These are phyloP conservation scores for Paxillus ammoniavirescens DNA, from an alignment of 768 basidiomycete genomes.

Conservation along the genomic window DNA sequence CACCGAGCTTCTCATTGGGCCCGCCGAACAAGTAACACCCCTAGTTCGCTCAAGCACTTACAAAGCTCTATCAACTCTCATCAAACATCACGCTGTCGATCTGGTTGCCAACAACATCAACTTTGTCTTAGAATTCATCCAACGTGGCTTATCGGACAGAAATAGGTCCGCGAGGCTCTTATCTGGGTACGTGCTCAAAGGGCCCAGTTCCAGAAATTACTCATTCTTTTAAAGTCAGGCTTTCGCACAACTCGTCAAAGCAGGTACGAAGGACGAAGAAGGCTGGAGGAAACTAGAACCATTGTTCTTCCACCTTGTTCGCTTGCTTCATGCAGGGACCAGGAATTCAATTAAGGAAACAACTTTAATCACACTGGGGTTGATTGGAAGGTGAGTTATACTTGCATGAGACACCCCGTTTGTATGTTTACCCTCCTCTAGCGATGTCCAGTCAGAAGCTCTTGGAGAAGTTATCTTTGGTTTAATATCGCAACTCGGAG, in stretches of 20 bases:
- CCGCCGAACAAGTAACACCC: constrained; percentile 43
- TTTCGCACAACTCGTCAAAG: constrained; percentile 45
- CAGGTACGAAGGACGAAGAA: constrained; percentile 37
- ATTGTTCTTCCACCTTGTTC: constrained; percentile 46
- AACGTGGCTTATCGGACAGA: constrained; percentile 48
- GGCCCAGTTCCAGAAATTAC: background rate
- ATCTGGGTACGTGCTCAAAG: constrained; percentile 56
- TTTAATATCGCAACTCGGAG: constrained; percentile 65
- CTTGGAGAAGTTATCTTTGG: constrained; percentile 60
- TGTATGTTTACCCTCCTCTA: constrained; percentile 23
- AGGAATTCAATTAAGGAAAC: constrained; percentile 61
- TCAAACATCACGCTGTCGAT: constrained; percentile 40
- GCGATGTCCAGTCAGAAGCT: constrained; percentile 48
- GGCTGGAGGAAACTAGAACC: constrained; percentile 36
- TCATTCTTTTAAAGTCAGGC: constrained; percentile 36
- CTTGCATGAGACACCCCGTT: background rate
- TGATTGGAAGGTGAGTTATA: constrained; percentile 42
- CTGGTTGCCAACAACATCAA: constrained; percentile 32
- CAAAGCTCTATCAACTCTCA: constrained; percentile 36
- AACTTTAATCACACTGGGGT: constrained; percentile 56
- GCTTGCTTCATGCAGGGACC: constrained; percentile 41
- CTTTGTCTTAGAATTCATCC: constrained; percentile 37
- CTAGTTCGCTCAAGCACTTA: constrained; percentile 46
- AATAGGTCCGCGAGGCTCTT: constrained; percentile 61
- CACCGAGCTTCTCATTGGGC: constrained; percentile 42